Base-by-base conservation (phyloP, 176 grass and related monocot species). In the Eremochloa ophiuroides region DNA sequence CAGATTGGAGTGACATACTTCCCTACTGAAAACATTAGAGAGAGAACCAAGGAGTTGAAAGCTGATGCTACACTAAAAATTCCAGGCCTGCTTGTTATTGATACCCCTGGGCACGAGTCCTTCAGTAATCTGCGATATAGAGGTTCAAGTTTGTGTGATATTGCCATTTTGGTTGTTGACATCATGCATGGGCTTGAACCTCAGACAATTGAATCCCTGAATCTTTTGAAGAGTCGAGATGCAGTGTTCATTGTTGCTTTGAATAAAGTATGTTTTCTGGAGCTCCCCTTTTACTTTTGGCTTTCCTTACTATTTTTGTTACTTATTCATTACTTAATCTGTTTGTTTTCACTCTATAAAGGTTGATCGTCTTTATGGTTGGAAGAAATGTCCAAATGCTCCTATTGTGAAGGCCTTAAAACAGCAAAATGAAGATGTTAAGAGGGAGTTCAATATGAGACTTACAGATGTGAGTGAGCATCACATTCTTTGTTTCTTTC, bases 331-430 rank as follows among this genome's bases (percentile, higher is more conserved):
- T 80, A 30, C 42, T 58, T 85, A 65, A 50, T 94, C 34, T 56
- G 8, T 76, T 66, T 82, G 12, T 87, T 64, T 58, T 66, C 41
- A 43, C 12, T 83, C 25, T 77, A 50, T 84, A 68, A 83, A 97
- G 95, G 95, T 98, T 87, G 95, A 98, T 84, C 87, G 95, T 60
- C 91, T 98, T 34, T 98, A 98, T 86, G 95, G 92, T 58, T 98
- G 95, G 95, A 94, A 98, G 50, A 78, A 43, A 46, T 87, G 69
- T 25, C 51, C 51, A 73, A 87, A 98, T 91, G 92, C 91, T 37
- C 91, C 92, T 75, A 98, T 98, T 35, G 80, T 90, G 50, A 94
- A 91, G 81, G 81, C 95, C 77, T 51, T 94, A 33, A 93, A 85
- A 76, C 89, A 93, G 58, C 95, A 98, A 75, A 89, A 89, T 58